Conservation (phyloP, 1,139 yeast genomes). For the Scheffersomyces segobiensis region DNA sequence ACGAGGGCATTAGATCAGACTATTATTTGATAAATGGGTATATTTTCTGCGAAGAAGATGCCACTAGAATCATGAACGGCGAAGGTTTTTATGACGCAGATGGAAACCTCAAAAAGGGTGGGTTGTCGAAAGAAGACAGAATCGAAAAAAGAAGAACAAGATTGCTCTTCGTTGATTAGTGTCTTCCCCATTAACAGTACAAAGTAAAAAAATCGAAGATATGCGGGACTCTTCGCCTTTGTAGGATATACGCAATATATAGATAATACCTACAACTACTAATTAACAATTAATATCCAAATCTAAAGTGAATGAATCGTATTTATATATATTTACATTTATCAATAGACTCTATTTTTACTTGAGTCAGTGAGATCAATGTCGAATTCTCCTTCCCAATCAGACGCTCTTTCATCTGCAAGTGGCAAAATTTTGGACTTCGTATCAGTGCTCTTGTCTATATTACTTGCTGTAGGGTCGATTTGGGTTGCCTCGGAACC, state of each 20-base stretch:
- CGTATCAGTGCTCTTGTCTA: conserved; percentile 8
- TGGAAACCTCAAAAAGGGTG: conserved; percentile 22
- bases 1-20: conserved; percentile 47
- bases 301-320: neutral
- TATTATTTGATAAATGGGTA: conserved; percentile 54
- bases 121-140: conserved; percentile 32
- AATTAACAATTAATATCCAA: neutral
- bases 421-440: neutral
- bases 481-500: neutral
- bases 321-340: too few relatives aligned
- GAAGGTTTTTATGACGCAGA: conserved; percentile 21
- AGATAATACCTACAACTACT: neutral
- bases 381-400: neutral
- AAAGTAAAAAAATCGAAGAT: neutral
- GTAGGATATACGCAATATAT: neutral
- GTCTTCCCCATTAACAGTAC: neutral
- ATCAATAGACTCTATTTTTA: conserved; percentile 3
- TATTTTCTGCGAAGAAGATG: conserved; percentile 53
- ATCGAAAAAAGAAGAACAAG: conserved; percentile 49
- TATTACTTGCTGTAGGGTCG: neutral
- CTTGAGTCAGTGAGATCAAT: conserved; percentile 1
- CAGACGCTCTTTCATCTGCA: neutral
- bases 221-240: neutral
- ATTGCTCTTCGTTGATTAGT: conserved; percentile 34
- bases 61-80: conserved; percentile 28